phyloP scores from a whole-genome alignment of 2,329 filamentous ascomycete genomes.

The Botrytis fabae region DNA sequence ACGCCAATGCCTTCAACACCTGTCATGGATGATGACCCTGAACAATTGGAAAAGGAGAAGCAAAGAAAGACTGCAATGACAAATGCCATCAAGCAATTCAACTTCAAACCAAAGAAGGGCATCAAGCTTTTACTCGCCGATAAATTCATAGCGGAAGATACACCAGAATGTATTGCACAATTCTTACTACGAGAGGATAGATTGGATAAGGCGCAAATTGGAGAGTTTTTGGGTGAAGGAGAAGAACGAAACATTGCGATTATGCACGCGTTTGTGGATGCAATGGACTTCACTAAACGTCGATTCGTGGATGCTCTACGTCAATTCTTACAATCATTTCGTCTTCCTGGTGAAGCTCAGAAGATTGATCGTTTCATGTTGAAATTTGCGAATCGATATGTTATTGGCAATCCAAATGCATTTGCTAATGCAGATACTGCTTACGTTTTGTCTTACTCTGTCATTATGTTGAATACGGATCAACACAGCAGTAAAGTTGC shows the following conservation, averaged over 20 bases:
- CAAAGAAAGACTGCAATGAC: conserved; percentile 88
- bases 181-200: conserved; percentile 82
- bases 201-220: conserved; percentile 87
- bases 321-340: conserved; percentile 91
- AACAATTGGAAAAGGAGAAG: conserved; percentile 91
- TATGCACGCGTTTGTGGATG: conserved; percentile 97
- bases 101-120: conserved; percentile 95
- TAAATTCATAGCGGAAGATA: conserved; percentile 81
- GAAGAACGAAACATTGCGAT: conserved; percentile 91
- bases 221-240: conserved; percentile 92
- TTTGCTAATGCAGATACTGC: conserved; percentile 98
- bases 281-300: conserved; percentile 89
- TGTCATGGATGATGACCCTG: conserved; percentile 82
- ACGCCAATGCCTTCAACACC: conserved; percentile 66
- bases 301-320: conserved; percentile 91
- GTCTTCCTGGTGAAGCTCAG: conserved; percentile 91
- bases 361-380: conserved; percentile 99
- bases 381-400: conserved; percentile 96
- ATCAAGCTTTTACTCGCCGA: conserved; percentile 81
- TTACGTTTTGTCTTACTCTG: conserved; percentile 93
- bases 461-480: conserved; percentile 96
- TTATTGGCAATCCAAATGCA: conserved; percentile 91
- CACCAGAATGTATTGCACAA: conserved; percentile 76
- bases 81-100: conserved; percentile 89
- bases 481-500: conserved; percentile 85